These are phyloP conservation scores for Epithele typhae DNA, from an alignment of 768 basidiomycete genomes.

Conservation along the genomic window DNA sequence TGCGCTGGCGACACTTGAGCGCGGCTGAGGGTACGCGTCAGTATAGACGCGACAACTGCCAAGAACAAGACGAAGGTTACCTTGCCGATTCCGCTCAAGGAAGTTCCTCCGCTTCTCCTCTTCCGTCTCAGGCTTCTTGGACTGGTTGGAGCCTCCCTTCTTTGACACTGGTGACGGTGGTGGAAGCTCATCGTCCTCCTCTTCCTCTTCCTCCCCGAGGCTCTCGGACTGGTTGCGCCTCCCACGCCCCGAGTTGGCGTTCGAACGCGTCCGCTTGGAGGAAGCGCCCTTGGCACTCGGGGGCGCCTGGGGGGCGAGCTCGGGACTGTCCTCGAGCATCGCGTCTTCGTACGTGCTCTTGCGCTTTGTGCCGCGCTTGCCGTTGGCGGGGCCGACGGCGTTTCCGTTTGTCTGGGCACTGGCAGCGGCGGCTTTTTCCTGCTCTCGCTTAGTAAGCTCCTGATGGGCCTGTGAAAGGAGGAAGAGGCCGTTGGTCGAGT, in stretches of 20 bases:
- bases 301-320: constrained; percentile 9
- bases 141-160: constrained; percentile 24
- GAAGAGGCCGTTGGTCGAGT: constrained; percentile 90
- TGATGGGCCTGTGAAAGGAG: constrained; percentile 93
- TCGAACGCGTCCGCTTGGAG: constrained; percentile 36
- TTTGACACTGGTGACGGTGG: constrained; percentile 7
- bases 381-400: constrained; percentile 18
- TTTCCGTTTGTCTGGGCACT: constrained; percentile 15
- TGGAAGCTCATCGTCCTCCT: constrained; percentile 29
- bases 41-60: neutral
- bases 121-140: constrained; percentile 90
- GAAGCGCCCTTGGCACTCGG: constrained; percentile 6
- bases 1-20: constrained; percentile 97
- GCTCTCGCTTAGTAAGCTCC: constrained; percentile 93
- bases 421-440: constrained; percentile 41
- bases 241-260: constrained; percentile 24
- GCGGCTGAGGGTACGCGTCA: constrained; percentile 57
- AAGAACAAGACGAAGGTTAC: constrained; percentile 36
- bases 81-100: constrained; percentile 95
- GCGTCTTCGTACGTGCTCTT: constrained; percentile 50
- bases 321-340: constrained; percentile 15
- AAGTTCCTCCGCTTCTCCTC: constrained; percentile 98
- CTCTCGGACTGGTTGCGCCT: constrained; percentile 25
- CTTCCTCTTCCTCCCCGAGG: constrained; percentile 30
- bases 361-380: constrained; percentile 65